Evolutionary conservation across 2,329 filamentous ascomycete species (phyloP), one percentile per base, ranked within the genome.

Genomic region (Fusarium xylarioides): DNA sequence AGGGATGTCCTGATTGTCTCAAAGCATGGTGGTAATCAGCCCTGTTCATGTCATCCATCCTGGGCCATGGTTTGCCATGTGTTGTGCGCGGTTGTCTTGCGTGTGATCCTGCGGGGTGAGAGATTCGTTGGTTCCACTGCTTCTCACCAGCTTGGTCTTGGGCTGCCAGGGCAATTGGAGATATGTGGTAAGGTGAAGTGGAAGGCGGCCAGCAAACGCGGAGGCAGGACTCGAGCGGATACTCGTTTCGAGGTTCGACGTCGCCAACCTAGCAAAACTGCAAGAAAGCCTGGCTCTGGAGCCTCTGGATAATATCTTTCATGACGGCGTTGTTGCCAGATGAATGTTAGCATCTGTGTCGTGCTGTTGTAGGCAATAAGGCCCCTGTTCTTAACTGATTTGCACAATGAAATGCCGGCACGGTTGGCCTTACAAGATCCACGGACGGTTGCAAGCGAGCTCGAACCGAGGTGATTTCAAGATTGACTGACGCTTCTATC

Each of bases 81-180:
- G 70, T 42, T 73, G 62, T 70, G 46, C 56, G 66, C 58, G 50
- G 49, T 73, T 63, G 44, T 71, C 49, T 73, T 68, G 43, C 52
- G 66, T 54, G 52, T 73, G 65, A 66, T 67, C 56, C 70, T 70
- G 70, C 70, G 70, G 70, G 70, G 70, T 64, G 66, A 61, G 32
- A 70, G 50, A 56, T 72, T 62, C 64, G 37, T 63, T 73, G 70
- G 70, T 73, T 70, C 70, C 70, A 73, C 70, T 69, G 43, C 52
- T 40, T 62, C 34, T 63, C 38, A n/a, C 61, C 56, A 60, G 40
- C 53, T 63, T 50, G 58, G 52, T 38, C 52, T 58, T 42, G 43
- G 54, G 57, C 40, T 58, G 55, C 55, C 43, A 61, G 52, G 43
- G 57, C 52, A 50, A 66, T 62, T 59, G 56, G 50, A 66, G 63